These are phyloP conservation scores for Fraxinus albicans DNA, from an alignment of 305 asterid genomes.

Conservation along the genomic window DNA sequence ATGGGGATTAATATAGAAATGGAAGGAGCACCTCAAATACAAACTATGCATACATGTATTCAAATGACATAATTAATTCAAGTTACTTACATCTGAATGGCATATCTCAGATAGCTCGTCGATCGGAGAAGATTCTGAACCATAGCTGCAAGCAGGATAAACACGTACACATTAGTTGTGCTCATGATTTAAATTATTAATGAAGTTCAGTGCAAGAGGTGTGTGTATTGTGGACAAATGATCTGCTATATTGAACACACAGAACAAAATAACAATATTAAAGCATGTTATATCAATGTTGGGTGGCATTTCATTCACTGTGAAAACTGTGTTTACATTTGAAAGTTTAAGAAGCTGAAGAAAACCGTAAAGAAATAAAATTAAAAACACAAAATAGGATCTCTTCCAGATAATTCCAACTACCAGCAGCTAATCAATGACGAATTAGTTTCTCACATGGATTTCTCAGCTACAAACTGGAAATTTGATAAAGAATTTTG, in stretches of 20 bases:
- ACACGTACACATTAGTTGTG: background rate
- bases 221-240: background rate
- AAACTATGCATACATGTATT: background rate
- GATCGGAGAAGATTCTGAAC: conserved; percentile 83
- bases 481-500: background rate
- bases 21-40: background rate
- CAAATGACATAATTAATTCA: conserved; percentile 1
- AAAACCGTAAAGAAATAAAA: background rate
- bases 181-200: background rate
- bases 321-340: background rate
- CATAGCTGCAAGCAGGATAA: conserved; percentile 62
- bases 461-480: background rate
- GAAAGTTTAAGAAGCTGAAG: background rate
- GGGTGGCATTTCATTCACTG: background rate
- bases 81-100: conserved; percentile 62
- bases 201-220: background rate
- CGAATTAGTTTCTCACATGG: background rate
- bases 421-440: background rate
- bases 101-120: conserved; percentile 65
- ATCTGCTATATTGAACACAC: background rate
- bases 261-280: background rate
- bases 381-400: background rate
- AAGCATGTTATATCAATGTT: background rate
- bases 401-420: background rate
- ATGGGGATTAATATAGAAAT: background rate